phyloP scores from a whole-genome alignment of 345 rosid genomes.

The Gossypium thurberi region DNA sequence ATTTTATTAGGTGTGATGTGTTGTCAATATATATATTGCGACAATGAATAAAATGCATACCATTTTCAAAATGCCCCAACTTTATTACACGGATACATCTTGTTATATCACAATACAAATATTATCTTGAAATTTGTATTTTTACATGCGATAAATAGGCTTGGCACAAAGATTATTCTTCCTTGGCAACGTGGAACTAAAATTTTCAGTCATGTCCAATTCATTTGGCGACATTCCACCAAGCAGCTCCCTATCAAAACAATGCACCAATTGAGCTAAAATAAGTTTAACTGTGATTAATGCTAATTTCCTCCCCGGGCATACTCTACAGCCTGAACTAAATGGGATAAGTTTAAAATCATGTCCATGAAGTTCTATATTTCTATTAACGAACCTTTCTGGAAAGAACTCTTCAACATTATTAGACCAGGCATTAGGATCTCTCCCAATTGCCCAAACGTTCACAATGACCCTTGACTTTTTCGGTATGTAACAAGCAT shows the following conservation, averaged over 20 bases:
- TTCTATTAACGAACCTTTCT: neutral
- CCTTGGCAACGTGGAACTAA: neutral
- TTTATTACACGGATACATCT: no score
- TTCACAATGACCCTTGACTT: constrained; percentile 17
- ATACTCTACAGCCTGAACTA: constrained; percentile 4
- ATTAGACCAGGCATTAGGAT: constrained; percentile 13
- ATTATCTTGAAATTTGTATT: neutral
- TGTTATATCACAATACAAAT: no score
- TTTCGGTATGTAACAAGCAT: constrained; percentile 20
- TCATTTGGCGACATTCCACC: constrained; percentile 3
- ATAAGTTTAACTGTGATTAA: neutral
- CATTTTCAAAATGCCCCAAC: no score
- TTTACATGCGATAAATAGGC: neutral
- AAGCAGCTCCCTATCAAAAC: constrained; percentile 13
- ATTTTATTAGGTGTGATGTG: no score
- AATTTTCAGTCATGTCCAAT: constrained; percentile 1
- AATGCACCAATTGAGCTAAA: constrained; percentile 6
- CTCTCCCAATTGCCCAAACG: constrained; percentile 20
- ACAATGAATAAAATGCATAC: no score
- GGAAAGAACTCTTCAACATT: constrained; percentile 11
- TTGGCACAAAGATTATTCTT: neutral
- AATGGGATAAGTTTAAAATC: constrained; percentile 11
- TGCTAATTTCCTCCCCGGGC: constrained; percentile 4
- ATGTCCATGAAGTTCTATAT: constrained; percentile 1
- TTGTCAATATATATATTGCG: no score